These are phyloP conservation scores for Arabidopsis arenosa DNA, from an alignment of 345 rosid genomes.

Conservation along the genomic window DNA sequence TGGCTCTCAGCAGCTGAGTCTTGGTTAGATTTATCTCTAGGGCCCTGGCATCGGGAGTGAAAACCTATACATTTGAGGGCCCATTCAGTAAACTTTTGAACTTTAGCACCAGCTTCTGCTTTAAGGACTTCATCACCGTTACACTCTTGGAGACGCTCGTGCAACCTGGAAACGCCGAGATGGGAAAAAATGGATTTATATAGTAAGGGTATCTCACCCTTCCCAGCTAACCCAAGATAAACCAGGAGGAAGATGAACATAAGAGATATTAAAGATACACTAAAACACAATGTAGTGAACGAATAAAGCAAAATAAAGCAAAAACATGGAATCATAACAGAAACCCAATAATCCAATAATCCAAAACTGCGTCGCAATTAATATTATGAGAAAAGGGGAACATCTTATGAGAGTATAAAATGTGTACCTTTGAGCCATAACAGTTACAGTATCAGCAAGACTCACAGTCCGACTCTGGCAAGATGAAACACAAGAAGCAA, in stretches of 20 bases:
- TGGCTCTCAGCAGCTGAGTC: constrained; percentile 86
- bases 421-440: constrained; percentile 90
- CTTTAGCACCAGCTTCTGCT: constrained; percentile 94
- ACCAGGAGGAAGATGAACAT: constrained; percentile 18
- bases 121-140: constrained; percentile 88
- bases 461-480: constrained; percentile 86
- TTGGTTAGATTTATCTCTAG: constrained; percentile 61
- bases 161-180: constrained; percentile 67
- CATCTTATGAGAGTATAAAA: constrained; percentile 9
- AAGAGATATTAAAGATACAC: constrained; percentile 5
- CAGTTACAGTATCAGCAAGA: constrained; percentile 83
- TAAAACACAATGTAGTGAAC: neutral
- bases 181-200: constrained; percentile 19
- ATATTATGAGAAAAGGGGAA: neutral
- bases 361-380: neutral
- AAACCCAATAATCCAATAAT: neutral
- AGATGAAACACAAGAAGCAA: constrained; percentile 96
- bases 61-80: constrained; percentile 91
- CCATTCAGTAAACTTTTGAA: constrained; percentile 97
- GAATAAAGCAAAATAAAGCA: neutral
- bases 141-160: constrained; percentile 94
- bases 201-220: constrained; percentile 29
- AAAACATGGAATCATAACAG: neutral
- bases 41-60: constrained; percentile 85
- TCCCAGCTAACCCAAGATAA: constrained; percentile 31